A percentile compares a stretch with the other conserved stretches of the same genome.
Evolutionary conservation across 306 rosid genomes (phyloP).

Genomic region (Purshia tridentata): DNA sequence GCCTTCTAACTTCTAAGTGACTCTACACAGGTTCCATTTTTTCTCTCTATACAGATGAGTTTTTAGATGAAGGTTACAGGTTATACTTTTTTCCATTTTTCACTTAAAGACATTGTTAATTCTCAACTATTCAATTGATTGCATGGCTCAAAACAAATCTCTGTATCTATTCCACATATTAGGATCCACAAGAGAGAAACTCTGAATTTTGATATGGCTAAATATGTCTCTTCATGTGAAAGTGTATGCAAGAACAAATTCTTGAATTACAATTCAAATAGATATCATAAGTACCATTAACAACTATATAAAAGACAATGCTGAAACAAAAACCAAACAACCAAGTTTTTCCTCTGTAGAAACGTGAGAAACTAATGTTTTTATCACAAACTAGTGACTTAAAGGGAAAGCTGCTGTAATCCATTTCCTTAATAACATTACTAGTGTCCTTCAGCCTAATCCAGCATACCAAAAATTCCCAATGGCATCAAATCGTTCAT

Average conservation of each 20-base stretch:
- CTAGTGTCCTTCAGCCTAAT: too few species aligned
- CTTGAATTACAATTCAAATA: background rate
- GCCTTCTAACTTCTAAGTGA: background rate
- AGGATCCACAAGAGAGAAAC: background rate
- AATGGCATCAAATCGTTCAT: too few species aligned
- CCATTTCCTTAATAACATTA: background rate
- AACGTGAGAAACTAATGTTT: too few species aligned
- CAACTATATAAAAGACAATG: background rate
- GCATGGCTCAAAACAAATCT: background rate
- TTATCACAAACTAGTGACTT: background rate
- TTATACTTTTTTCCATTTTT: too few species aligned
- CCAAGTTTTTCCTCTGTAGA: background rate
- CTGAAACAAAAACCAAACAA: background rate
- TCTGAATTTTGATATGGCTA: background rate
- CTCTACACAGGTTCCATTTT: background rate
- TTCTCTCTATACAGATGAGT: background rate
- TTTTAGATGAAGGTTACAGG: too few species aligned
- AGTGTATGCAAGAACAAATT: background rate
- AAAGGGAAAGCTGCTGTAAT: background rate
- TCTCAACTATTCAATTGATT: background rate
- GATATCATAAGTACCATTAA: background rate
- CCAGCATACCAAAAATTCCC: too few species aligned
- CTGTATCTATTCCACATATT: background rate
- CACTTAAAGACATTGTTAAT: too few species aligned
- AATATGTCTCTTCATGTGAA: background rate